A percentile compares a stretch with the other conserved stretches of the same genome.
These are phyloP conservation scores for Leishmania major DNA, from an alignment of 208 protist species.

Conservation along the genomic window DNA sequence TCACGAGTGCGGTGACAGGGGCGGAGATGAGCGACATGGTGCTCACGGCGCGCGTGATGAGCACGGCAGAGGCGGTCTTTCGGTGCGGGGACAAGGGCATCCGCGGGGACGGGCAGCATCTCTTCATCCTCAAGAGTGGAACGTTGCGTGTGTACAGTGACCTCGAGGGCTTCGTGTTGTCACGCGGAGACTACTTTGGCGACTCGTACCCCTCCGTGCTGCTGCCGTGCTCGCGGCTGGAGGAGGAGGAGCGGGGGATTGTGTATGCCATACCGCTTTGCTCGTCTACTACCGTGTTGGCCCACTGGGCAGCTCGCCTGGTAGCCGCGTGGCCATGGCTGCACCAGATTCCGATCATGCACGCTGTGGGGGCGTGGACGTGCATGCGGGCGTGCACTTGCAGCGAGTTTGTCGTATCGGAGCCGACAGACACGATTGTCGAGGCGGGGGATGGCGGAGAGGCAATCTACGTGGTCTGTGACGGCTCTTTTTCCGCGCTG, in stretches of 20 bases:
- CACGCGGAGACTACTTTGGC: slow-evolving; percentile 73
- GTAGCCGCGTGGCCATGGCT: slow-evolving; percentile 31
- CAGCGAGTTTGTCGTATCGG: slow-evolving; percentile 5
- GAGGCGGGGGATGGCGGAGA: slow-evolving; percentile 32
- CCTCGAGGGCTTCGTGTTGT: slow-evolving; percentile 41
- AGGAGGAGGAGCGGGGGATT: slow-evolving; percentile 58
- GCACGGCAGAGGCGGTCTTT: slow-evolving; percentile 51
- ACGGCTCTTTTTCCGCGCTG: slow-evolving; percentile 45
- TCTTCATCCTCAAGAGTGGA: slow-evolving; percentile 76
- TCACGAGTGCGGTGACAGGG: slow-evolving; percentile 27
- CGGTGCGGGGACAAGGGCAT: slow-evolving; percentile 47
- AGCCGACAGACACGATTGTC: slow-evolving; percentile 36
- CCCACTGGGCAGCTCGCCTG: slow-evolving; percentile 42
- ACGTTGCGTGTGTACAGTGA: slow-evolving; percentile 41
- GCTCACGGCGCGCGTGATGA: slow-evolving; percentile 60
- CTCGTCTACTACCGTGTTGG: slow-evolving; percentile 31
- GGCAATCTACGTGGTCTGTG: slow-evolving; percentile 47
- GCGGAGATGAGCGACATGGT: slow-evolving; percentile 45
- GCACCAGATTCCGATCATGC: slow-evolving; percentile 45
- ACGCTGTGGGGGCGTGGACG: slow-evolving; percentile 56
- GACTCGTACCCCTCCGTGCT: slow-evolving; percentile 52
- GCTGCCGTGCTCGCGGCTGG: slow-evolving; percentile 35
- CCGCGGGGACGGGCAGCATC: slow-evolving; percentile 62
- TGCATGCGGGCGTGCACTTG: slow-evolving; percentile 60
- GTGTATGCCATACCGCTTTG: slow-evolving; percentile 66